A percentile compares a stretch with the other conserved stretches of the same genome.
Conservation (phyloP, 1,139 yeast species). For the Fermentozyma sake region DNA sequence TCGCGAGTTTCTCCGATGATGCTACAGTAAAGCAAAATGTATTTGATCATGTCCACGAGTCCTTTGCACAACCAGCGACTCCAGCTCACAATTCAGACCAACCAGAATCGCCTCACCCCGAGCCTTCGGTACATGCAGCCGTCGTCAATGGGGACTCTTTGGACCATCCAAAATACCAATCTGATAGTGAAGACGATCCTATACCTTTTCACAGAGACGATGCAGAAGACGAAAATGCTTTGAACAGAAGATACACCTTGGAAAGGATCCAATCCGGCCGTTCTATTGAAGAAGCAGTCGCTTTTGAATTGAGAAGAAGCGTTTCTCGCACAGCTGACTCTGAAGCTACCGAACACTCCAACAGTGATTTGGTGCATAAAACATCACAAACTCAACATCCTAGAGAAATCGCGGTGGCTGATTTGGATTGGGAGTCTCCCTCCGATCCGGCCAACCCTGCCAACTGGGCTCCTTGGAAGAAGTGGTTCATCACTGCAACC, state of each 20-base stretch:
- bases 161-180: too few species aligned
- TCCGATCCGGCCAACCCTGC: slow-evolving; percentile 59
- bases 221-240: slow-evolving; percentile 12
- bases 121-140: too few species aligned
- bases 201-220: too few species aligned
- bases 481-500: slow-evolving; percentile 61
- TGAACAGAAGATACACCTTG: slow-evolving; percentile 18
- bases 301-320: slow-evolving; percentile 2
- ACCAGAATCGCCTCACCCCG: too few species aligned
- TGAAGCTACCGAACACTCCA: slow-evolving; percentile 1
- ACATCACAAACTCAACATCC: too few species aligned
- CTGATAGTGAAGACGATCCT: too few species aligned
- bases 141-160: too few species aligned
- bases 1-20: too few species aligned
- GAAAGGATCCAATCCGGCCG: slow-evolving; percentile 16
- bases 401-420: slow-evolving; percentile 32
- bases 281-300: slow-evolving; percentile 13
- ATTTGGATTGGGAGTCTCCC: slow-evolving; percentile 59
- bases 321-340: slow-evolving; percentile 3
- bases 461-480: slow-evolving; percentile 60
- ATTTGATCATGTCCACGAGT: too few species aligned
- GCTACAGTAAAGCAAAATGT: too few species aligned
- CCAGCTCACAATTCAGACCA: too few species aligned
- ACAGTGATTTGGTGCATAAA: slow-evolving; percentile 1
- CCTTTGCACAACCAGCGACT: too few species aligned